Percentiles rank a stretch among this genome's conserved stretches.
Conservation (phyloP, 2,329 filamentous ascomycete genomes). For the Elsinoe arachidis region DNA sequence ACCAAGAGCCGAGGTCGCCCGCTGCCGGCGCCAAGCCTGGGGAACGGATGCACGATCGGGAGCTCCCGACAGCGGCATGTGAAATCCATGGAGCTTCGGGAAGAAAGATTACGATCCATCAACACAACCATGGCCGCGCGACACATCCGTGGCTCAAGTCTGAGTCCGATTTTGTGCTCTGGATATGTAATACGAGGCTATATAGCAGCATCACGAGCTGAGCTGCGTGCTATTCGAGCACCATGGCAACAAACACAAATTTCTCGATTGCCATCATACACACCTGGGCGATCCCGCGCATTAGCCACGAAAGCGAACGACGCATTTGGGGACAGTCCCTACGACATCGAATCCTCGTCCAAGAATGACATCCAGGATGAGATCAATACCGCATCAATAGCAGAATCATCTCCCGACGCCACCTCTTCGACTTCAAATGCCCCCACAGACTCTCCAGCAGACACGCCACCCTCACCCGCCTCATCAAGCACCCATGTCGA, state of each 20-base stretch:
- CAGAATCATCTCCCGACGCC: not conserved
- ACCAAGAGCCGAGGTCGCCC: constrained; percentile 1
- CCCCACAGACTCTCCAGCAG: not conserved
- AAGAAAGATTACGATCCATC: not conserved
- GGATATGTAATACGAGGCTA: constrained; percentile 6
- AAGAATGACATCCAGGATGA: not conserved
- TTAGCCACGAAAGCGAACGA: not conserved
- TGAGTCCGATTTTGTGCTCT: not conserved
- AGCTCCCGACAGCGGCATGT: not conserved
- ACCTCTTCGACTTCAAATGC: not conserved
- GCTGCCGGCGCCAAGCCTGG: not conserved
- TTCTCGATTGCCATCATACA: not conserved
- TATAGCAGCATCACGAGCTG: not conserved
- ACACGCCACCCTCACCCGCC: too few species aligned
- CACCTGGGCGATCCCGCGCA: not conserved
- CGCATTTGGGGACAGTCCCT: not conserved
- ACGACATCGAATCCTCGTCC: not conserved
- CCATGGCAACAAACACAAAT: not conserved
- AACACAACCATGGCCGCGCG: not conserved
- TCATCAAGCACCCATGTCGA: constrained; percentile 16
- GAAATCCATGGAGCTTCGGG: not conserved
- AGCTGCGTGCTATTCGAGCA: not conserved
- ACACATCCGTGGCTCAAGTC: not conserved
- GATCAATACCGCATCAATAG: not conserved
- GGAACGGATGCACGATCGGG: not conserved